Evolutionary conservation across 73 alveolate species (phyloP).

Genomic region (Tetrahymena malaccensis): DNA sequence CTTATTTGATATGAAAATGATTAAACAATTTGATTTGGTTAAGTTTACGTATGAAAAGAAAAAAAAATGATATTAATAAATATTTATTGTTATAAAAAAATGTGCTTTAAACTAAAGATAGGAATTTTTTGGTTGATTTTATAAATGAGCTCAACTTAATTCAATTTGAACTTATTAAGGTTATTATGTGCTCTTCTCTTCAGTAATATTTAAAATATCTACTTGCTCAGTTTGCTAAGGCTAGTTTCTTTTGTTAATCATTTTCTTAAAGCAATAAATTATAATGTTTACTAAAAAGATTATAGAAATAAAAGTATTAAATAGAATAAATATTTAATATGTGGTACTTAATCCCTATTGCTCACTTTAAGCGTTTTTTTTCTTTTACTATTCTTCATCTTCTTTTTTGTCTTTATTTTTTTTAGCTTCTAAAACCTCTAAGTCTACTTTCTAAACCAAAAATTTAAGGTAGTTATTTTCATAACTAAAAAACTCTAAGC

Average conservation of each 20-base stretch:
- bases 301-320: background rate
- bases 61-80: too few species aligned
- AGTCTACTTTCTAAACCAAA: background rate
- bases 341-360: background rate
- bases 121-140: too few species aligned
- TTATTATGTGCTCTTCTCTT: background rate
- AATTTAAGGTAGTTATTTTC: background rate
- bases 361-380: background rate
- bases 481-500: background rate
- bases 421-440: background rate
- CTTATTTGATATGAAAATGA: too few species aligned
- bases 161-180: background rate
- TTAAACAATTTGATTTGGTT: too few species aligned
- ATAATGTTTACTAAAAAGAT: too few species aligned
- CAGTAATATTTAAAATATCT: background rate
- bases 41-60: too few species aligned
- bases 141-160: background rate
- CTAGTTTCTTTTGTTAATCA: too few species aligned
- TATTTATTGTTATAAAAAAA: too few species aligned
- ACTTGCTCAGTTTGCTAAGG: background rate
- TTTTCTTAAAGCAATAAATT: background rate
- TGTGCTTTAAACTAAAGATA: too few species aligned
- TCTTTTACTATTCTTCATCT: background rate
- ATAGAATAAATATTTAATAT: too few species aligned
- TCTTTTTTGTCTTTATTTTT: background rate